Conservation (phyloP, 257 asterid species). For the Plantago major region DNA sequence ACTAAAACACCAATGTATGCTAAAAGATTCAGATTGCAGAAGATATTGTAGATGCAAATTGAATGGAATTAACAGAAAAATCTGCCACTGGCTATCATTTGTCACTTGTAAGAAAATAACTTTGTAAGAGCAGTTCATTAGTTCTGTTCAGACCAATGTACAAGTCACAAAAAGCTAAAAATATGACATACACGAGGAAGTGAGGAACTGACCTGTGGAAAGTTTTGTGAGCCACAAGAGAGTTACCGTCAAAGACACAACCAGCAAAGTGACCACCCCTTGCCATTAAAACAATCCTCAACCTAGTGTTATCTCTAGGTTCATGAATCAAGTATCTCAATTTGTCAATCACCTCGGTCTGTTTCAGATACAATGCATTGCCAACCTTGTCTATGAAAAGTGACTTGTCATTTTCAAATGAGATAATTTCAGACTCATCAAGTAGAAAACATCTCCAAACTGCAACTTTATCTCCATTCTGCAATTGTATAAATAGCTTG, state of each 20-base stretch:
- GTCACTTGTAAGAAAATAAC: too few species aligned
- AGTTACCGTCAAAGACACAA: constrained; percentile 83
- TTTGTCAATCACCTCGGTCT: constrained; percentile 55
- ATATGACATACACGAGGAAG: constrained; percentile 1
- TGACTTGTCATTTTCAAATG: constrained; percentile 45
- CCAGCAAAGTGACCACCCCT: constrained; percentile 99
- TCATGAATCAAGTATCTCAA: constrained; percentile 59
- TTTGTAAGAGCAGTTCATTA: too few species aligned
- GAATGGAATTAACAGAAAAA: too few species aligned
- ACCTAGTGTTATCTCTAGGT: constrained; percentile 56
- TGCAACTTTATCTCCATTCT: constrained; percentile 66
- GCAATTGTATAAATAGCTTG: constrained; percentile 56
- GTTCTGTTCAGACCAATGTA: too few species aligned
- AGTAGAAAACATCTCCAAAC: constrained; percentile 71
- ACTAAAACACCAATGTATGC: constrained; percentile 1
- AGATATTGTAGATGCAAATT: too few species aligned
- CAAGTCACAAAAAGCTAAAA: too few species aligned
- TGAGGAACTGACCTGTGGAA: constrained; percentile 79
- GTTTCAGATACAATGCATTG: constrained; percentile 32
- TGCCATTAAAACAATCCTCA: constrained; percentile 87
- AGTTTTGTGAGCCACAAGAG: constrained; percentile 84
- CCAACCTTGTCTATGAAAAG: constrained; percentile 35
- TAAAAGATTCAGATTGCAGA: not conserved
- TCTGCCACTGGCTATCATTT: too few species aligned
- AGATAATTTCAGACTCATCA: constrained; percentile 48